Evolutionary conservation across 768 basidiomycete genomes (phyloP).

Genomic region (Boletus insuetus): DNA sequence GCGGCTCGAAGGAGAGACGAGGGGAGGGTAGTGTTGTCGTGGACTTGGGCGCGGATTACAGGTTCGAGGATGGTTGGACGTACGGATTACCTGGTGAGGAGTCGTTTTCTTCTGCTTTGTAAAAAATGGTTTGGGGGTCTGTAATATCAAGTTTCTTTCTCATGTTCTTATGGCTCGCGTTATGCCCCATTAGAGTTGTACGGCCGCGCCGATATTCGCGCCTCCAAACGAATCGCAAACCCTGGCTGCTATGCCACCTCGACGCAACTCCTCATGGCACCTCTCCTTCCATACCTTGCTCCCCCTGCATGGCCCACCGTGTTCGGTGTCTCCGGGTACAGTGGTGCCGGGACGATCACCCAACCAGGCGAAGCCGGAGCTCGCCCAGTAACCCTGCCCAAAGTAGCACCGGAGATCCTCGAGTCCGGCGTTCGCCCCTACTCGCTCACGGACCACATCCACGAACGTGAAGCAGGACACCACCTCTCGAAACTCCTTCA

Average conservation of each 20-base stretch:
- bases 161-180: conserved; percentile 20
- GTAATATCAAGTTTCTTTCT: conserved; percentile 36
- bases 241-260: conserved; percentile 93
- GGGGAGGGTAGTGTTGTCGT: conserved; percentile 67
- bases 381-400: conserved; percentile 72
- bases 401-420: conserved; percentile 76
- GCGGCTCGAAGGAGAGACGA: conserved; percentile 57
- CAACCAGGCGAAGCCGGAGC: conserved; percentile 60
- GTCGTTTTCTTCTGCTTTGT: conserved; percentile 31
- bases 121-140: conserved; percentile 33
- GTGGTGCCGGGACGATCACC: conserved; percentile 87
- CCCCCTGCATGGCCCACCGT: conserved; percentile 67
- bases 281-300: conserved; percentile 72
- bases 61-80: conserved; percentile 94
- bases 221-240: conserved; percentile 75
- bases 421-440: conserved; percentile 80
- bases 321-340: conserved; percentile 92
- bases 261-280: conserved; percentile 87
- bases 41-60: conserved; percentile 91
- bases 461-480: conserved; percentile 90
- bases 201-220: conserved; percentile 62
- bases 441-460: conserved; percentile 94
- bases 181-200: conserved; percentile 68
- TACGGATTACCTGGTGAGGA: conserved; percentile 98
- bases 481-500: conserved; percentile 71